Evolutionary conservation across 768 basidiomycete species (phyloP).

Genomic region (Pholiota molesta): DNA sequence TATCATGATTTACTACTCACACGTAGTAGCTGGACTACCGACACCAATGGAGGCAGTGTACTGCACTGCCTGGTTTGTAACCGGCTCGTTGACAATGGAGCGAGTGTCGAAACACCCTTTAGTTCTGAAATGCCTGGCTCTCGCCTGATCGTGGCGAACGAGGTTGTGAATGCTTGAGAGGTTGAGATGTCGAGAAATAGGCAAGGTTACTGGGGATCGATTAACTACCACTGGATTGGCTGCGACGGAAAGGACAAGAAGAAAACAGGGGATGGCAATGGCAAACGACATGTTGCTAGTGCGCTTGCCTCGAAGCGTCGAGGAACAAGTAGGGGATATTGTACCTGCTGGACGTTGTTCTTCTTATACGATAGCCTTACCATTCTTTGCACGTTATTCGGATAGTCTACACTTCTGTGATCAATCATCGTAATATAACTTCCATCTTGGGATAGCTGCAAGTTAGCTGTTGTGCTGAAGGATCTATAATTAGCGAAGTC

Average conservation of each 20-base stretch:
- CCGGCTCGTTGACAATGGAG: conserved; percentile 38
- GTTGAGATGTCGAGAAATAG: conserved; percentile 58
- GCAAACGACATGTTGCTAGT: conserved; percentile 20
- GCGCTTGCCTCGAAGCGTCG: background rate
- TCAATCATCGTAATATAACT: background rate
- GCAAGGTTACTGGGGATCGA: conserved; percentile 43
- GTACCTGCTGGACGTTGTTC: background rate
- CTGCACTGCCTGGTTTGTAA: conserved; percentile 29
- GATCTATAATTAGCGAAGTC: background rate
- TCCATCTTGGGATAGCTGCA: background rate
- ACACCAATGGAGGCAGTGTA: conserved; percentile 52
- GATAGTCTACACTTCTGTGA: background rate
- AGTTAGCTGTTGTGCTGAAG: background rate
- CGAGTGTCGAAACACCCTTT: conserved; percentile 33
- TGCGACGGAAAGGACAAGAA: conserved; percentile 47
- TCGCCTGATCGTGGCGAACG: conserved; percentile 50
- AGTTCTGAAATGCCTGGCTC: conserved; percentile 46
- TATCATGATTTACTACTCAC: conserved; percentile 32
- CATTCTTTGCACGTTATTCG: too few species aligned
- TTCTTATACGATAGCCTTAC: background rate
- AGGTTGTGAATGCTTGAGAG: conserved; percentile 50
- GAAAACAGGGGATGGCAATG: conserved; percentile 44
- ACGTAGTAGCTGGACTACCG: conserved; percentile 53
- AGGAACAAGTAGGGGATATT: background rate
- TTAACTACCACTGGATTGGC: conserved; percentile 47